A percentile compares a stretch with the other conserved stretches of the same genome.
These are phyloP conservation scores for Xylaria sp. DNA, from an alignment of 2,329 filamentous ascomycete genomes.

Conservation along the genomic window DNA sequence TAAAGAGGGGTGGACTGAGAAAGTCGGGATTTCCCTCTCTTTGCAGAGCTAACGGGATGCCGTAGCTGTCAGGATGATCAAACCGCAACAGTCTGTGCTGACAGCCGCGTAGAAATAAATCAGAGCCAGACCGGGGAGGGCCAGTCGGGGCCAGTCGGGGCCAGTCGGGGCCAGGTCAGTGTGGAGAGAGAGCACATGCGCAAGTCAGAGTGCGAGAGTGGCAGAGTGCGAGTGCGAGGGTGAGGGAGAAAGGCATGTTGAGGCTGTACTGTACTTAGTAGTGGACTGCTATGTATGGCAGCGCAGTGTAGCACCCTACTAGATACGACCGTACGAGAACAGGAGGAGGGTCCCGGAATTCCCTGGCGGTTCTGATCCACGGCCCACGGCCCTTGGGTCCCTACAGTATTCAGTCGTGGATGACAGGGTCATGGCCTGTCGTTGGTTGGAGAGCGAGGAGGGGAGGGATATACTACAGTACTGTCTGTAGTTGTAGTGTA, in stretches of 20 bases:
- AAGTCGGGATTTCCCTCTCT: conserved; percentile 31
- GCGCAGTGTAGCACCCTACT: conserved; percentile 12
- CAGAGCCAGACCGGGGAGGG: neutral
- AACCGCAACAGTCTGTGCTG: conserved; percentile 29
- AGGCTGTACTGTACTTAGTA: conserved; percentile 5
- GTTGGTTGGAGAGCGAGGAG: conserved; percentile 26
- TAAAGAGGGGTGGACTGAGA: conserved; percentile 39
- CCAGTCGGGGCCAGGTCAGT: neutral
- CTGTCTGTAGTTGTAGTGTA: too few species aligned
- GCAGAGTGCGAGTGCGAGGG: conserved; percentile 13
- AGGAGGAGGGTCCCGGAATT: conserved; percentile 27
- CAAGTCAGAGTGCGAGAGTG: conserved; percentile 5
- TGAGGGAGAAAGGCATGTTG: conserved; percentile 22
- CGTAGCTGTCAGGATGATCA: conserved; percentile 35
- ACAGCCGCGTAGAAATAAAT: conserved; percentile 26
- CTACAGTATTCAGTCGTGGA: neutral
- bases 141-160: neutral
- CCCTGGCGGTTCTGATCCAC: conserved; percentile 20
- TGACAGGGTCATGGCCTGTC: conserved; percentile 12
- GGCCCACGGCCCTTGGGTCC: conserved; percentile 4
- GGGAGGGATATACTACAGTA: conserved; percentile 25
- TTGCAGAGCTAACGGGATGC: conserved; percentile 32
- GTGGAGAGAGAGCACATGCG: conserved; percentile 22
- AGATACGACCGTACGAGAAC: conserved; percentile 21
- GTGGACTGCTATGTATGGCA: neutral